Evolutionary conservation across 176 grass and related monocot species (phyloP), one percentile per base, ranked within the genome.

Genomic region (Eragrostis nindensis): DNA sequence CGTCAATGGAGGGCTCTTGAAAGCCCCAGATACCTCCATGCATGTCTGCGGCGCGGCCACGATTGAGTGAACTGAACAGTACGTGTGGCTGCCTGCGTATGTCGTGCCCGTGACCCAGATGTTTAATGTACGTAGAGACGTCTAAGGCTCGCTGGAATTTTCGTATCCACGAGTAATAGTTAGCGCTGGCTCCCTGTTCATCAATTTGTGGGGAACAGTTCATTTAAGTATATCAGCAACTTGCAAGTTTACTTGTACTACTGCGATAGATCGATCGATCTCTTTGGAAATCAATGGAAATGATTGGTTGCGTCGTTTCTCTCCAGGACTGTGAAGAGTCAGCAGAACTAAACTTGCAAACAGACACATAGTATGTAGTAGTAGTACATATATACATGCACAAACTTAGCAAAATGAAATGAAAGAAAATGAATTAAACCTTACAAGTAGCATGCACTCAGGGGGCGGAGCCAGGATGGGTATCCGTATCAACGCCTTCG

Each of bases 21-120:
- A 92, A 73, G 27, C 44, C 6, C 79, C 82, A 82, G 84, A 94
- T 70, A 65, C 82, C 81, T 82, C 79, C 2, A 21, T 36, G 64
- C 2, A 21, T 36, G 64, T 77, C 47, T 45, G 81, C 53, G 32
- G 32, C 32, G 32, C 32, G 86, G 57, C 80, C 42, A 15, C 2
- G 53, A 54, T 76, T 6, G 5, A 76, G 0, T 53, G 19, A 18
- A 0, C 11, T 36, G 41, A 44, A 10, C 42, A 27, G 13, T 19
- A 4, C 4, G 32, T 1, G 2, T 36, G 49, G 24, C 41, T 16
- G 15, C 2, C 70, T 2, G 19, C 48, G 11, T 9, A 8, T 56
- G 5, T 22, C 72, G 14, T 5, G 75, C 75, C 70, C 69, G 77
- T 80, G 84, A 86, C 8, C 54, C 5, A 63, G 52, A 81, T 74